A percentile compares a stretch with the other conserved stretches of the same genome.
Evolutionary conservation across 2,329 filamentous ascomycete species (phyloP).

Genomic region (Trichoderma lentiforme): DNA sequence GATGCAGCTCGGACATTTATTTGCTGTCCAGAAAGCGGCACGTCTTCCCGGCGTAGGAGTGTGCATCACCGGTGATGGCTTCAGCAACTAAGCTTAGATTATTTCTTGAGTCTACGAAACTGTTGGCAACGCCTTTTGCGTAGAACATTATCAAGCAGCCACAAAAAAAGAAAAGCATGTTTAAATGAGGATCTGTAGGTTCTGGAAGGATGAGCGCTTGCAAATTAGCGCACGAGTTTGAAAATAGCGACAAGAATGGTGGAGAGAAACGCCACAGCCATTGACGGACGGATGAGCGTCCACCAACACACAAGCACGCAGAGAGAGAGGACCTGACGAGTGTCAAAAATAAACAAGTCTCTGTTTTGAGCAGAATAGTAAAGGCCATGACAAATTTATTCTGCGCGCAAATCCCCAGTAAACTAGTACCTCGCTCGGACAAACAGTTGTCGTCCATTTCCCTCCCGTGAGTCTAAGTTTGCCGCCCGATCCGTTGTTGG

Average conservation of each 20-base stretch:
- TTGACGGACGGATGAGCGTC: not conserved
- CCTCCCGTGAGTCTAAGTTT: not conserved
- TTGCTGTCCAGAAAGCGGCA: not conserved
- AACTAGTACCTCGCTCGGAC: not conserved
- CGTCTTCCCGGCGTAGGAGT: not conserved
- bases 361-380: not conserved
- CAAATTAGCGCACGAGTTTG: not conserved
- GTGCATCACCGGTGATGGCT: not conserved
- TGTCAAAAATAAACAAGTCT: not conserved
- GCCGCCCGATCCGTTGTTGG: conserved; percentile 3
- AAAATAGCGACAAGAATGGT: not conserved
- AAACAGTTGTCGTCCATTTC: not conserved
- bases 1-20: not conserved
- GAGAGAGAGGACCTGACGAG: not conserved
- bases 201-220: not conserved
- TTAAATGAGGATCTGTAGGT: not conserved
- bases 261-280: not conserved
- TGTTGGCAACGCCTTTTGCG: not conserved
- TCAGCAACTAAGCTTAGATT: not conserved
- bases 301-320: not conserved
- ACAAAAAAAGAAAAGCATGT: not conserved
- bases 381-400: not conserved
- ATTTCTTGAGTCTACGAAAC: not conserved
- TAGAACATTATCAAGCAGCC: not conserved
- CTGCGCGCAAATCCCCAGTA: not conserved